Percentiles rank a stretch among this genome's conserved stretches.
Evolutionary conservation across 1,284 basidiomycete species (phyloP).

Genomic region (Ustilago cynodontis): DNA sequence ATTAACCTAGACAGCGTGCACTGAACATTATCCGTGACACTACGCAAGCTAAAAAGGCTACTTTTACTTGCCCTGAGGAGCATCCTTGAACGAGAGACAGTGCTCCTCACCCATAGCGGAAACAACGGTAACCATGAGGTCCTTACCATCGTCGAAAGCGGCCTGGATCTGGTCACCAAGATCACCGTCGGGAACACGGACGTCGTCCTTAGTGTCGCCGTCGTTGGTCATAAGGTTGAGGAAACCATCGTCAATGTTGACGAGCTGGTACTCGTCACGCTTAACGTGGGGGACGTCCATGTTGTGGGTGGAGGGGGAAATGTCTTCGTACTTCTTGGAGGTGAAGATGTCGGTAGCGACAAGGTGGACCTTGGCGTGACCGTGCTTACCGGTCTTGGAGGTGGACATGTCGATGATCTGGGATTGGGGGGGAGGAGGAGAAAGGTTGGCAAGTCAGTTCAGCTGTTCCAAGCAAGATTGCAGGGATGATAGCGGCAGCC

Average conservation of each 20-base stretch:
- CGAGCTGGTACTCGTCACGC: slow-evolving; percentile 92
- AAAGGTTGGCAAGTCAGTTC: not conserved
- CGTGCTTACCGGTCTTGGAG: slow-evolving; percentile 97
- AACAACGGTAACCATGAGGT: slow-evolving; percentile 85
- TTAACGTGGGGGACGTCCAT: slow-evolving; percentile 97
- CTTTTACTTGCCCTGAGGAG: slow-evolving; percentile 66
- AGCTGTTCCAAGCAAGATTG: no score
- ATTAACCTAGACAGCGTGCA: no score
- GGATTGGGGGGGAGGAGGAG: not conserved
- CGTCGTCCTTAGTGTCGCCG: slow-evolving; percentile 91
- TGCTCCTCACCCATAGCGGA: slow-evolving; percentile 92
- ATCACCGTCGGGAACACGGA: slow-evolving; percentile 89
- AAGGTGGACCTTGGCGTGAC: slow-evolving; percentile 99
- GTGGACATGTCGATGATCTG: slow-evolving; percentile 84
- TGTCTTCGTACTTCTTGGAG: slow-evolving; percentile 79
- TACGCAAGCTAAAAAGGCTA: no score
- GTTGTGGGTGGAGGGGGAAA: slow-evolving; percentile 97
- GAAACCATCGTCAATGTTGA: slow-evolving; percentile 77
- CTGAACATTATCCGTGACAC: no score
- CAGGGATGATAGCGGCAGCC: no score
- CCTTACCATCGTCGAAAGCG: slow-evolving; percentile 88
- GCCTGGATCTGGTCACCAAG: slow-evolving; percentile 81
- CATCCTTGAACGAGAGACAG: slow-evolving; percentile 78
- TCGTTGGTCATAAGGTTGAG: slow-evolving; percentile 93
- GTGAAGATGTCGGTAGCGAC: slow-evolving; percentile 85